A percentile compares a stretch with the other conserved stretches of the same genome.
Conservation (phyloP, 78 protist species). For the Creolimax fragrantissima region DNA sequence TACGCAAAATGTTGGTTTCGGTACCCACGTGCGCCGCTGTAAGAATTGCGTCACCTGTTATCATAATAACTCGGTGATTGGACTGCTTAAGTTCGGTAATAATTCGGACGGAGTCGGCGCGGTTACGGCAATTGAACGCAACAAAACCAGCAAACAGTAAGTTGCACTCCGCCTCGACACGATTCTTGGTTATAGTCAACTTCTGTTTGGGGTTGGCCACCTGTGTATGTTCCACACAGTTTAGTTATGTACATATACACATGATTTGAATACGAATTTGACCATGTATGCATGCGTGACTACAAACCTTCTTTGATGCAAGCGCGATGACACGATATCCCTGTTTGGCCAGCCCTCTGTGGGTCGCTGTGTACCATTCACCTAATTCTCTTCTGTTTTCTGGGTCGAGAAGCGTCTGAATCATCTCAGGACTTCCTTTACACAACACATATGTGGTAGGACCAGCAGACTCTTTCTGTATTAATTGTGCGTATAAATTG, state of each 20-base stretch:
- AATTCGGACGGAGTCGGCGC: slow-evolving; percentile 54
- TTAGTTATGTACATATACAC: neutral
- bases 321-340: slow-evolving; percentile 85
- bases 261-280: too few relatives aligned
- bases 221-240: too few relatives aligned
- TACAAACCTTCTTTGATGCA: slow-evolving; percentile 47
- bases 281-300: too few relatives aligned
- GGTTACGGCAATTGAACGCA: slow-evolving; percentile 74
- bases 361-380: slow-evolving; percentile 38
- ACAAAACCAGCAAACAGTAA: slow-evolving; percentile 86
- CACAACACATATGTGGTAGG: neutral
- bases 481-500: too few relatives aligned
- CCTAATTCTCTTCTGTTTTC: slow-evolving; percentile 10
- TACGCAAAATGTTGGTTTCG: slow-evolving; percentile 40
- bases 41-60: slow-evolving; percentile 91
- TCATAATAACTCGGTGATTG: slow-evolving; percentile 66
- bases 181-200: neutral
- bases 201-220: neutral
- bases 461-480: neutral
- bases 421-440: slow-evolving; percentile 90
- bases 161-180: slow-evolving; percentile 19
- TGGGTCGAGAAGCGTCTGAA: slow-evolving; percentile 22
- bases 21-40: slow-evolving; percentile 85
- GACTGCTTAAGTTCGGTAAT: slow-evolving; percentile 33
- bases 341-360: slow-evolving; percentile 16